Evolutionary conservation across 2,329 filamentous ascomycete genomes (phyloP), one percentile per base, ranked within the genome.

Genomic region (Dactylonectria macrodidyma): DNA sequence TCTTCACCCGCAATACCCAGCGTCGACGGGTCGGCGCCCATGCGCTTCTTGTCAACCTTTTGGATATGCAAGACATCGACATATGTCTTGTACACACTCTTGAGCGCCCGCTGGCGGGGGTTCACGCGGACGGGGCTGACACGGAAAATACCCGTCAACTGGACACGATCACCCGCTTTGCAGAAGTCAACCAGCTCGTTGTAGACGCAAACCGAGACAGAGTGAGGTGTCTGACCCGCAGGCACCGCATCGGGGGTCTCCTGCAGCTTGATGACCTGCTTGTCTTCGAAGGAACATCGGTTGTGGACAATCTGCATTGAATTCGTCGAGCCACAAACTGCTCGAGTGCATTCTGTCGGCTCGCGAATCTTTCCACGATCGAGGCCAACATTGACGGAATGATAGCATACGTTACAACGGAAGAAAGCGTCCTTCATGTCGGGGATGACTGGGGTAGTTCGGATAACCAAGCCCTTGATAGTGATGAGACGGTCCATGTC

Each of bases 341-440:
- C 86, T 62, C 96, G 92, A 24, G 95, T 94, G 79, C 96, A 99
- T 74, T 92, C 89, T 1, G 94, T 98, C 2, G 96, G 96, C 81
- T 99, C 96, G 24, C 94, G 92, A 76, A 99, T 99, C 84, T 95
- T 96, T 80, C 97, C 96, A 77, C 96, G 92, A 79, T 99, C 96
- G 76, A 99, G 92, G 64, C 95, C 93, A 62, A 98, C 94, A 70
- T 93, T 93, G 68, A 97, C 90, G 4, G 93, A 95, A 81, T 98
- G 94, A 76, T 95, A 94, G 83, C 96, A 99, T 30, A 95, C 90
- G 66, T 94, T 93, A 83, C 96, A 99, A 71, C 94, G 93, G 89
- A 99, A 99, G 84, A 97, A 98, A 0, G 96, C 96, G 79, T 97
- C 94, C 83, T 97, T 98, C 97, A 99, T 99, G 76, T 99, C 96